Evolutionary conservation across 2,329 filamentous ascomycete species (phyloP), one percentile per base, ranked within the genome.

Genomic region (Thielaviopsis ethacetica): DNA sequence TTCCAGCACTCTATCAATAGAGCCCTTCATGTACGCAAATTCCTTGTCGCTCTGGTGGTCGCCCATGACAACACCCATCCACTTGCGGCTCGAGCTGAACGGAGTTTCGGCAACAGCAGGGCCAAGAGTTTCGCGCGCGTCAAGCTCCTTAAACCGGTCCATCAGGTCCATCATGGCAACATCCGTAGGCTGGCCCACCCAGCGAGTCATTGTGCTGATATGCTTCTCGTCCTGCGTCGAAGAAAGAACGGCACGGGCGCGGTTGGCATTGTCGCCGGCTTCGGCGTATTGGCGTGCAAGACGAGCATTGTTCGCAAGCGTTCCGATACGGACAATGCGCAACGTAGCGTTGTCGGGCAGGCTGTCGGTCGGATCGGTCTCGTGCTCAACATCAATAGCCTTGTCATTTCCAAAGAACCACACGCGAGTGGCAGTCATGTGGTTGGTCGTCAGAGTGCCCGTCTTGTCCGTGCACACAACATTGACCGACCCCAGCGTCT

Each of bases 401-500:
- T 71, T 71, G 19, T 74, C 70, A 19, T 80, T 79, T 63, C 90
- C 88, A 69, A 95, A 95, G 68, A 91, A 88, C 93, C 93, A 98
- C 76, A 98, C 84, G 67, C 93, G 95, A 17, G 90, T 91, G 0
- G 90, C 90, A 0, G 93, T 95, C 93, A 98, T 97, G 68, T 98
- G 93, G 68, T 97, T 98, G 68, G 91, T 90, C 0, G 93, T 98
- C 62, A 98, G 74, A 1, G 93, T 98, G 34, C 91, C 89, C 51
- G 93, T 98, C 74, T 98, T 98, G 75, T 98, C 93, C 65, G 90
- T 96, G 74, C 94, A 98, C 6, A 98, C 89, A n/a, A 98, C 91
- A 66, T 97, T 98, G 61, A 98, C 93, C n/a, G 91, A 96, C 9
- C 94, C 94, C 5, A 98, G 74, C 0, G 93, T 98, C 70, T 98